Conservation (phyloP, 495 filamentous ascomycete genomes). For the Neurospora sp. region DNA sequence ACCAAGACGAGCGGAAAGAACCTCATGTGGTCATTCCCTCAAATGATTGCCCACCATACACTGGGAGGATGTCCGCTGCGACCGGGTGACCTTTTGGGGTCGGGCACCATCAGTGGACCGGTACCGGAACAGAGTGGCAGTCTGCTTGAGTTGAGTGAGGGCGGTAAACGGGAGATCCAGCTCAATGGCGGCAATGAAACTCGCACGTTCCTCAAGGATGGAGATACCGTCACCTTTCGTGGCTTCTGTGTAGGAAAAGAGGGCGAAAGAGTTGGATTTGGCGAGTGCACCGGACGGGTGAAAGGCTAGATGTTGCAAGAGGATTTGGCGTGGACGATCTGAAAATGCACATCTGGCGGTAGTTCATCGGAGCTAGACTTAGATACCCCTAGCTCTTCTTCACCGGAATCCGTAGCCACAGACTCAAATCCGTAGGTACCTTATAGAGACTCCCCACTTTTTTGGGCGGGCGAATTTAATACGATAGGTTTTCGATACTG, state of each 20-base stretch:
- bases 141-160: conserved; percentile 68
- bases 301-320: conserved; percentile 8
- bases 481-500: too few species aligned
- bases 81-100: conserved; percentile 76
- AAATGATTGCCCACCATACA: conserved; percentile 91
- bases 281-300: conserved; percentile 54
- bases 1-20: conserved; percentile 54
- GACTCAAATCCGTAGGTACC: too few species aligned
- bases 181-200: conserved; percentile 55
- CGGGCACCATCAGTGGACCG: conserved; percentile 79
- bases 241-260: conserved; percentile 49
- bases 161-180: conserved; percentile 53
- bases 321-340: not conserved
- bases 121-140: conserved; percentile 54
- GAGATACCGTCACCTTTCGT: conserved; percentile 63
- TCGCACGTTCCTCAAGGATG: conserved; percentile 73
- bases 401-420: too few species aligned
- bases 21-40: conserved; percentile 83
- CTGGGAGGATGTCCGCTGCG: conserved; percentile 76
- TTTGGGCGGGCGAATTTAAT: too few species aligned
- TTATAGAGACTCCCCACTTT: too few species aligned
- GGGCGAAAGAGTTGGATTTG: conserved; percentile 59
- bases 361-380: not conserved
- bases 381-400: not conserved
- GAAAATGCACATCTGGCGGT: not conserved